Evolutionary conservation across 2,329 filamentous ascomycete species (phyloP).

Genomic region (Grosmannia clavigera): DNA sequence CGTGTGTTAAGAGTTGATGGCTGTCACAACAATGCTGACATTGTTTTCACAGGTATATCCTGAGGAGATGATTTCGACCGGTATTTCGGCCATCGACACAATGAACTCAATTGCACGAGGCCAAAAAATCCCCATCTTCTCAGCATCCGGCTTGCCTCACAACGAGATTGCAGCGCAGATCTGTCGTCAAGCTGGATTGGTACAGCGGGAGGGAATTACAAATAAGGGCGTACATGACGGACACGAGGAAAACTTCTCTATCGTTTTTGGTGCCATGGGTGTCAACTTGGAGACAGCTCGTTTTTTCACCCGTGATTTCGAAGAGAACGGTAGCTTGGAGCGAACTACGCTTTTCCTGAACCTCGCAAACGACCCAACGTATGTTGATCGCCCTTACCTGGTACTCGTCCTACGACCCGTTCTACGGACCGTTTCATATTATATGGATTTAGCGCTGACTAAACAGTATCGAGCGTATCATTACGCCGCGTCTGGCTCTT

Average conservation of each 20-base stretch:
- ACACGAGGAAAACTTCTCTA: constrained; percentile 98
- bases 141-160: constrained; percentile 91
- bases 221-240: constrained; percentile 94
- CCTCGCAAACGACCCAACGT: constrained; percentile 98
- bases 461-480: constrained; percentile 91
- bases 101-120: constrained; percentile 98
- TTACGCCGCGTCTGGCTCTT: constrained; percentile 92
- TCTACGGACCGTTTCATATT: not conserved
- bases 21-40: constrained; percentile 10
- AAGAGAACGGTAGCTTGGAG: constrained; percentile 98
- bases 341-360: constrained; percentile 96
- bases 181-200: constrained; percentile 89
- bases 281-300: constrained; percentile 98
- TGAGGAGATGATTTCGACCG: constrained; percentile 99
- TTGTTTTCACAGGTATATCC: constrained; percentile 63
- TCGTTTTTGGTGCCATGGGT: constrained; percentile 99
- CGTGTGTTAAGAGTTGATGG: not conserved
- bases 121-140: constrained; percentile 99
- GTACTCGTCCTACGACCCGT: not conserved
- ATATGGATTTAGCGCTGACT: not conserved
- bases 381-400: constrained; percentile 24
- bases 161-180: constrained; percentile 99
- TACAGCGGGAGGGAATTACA: constrained; percentile 62
- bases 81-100: constrained; percentile 97
- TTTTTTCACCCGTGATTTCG: constrained; percentile 97